These are phyloP conservation scores for Phytopythium ostracodes DNA, from an alignment of 352 stramenopile genomes.

Conservation along the genomic window DNA sequence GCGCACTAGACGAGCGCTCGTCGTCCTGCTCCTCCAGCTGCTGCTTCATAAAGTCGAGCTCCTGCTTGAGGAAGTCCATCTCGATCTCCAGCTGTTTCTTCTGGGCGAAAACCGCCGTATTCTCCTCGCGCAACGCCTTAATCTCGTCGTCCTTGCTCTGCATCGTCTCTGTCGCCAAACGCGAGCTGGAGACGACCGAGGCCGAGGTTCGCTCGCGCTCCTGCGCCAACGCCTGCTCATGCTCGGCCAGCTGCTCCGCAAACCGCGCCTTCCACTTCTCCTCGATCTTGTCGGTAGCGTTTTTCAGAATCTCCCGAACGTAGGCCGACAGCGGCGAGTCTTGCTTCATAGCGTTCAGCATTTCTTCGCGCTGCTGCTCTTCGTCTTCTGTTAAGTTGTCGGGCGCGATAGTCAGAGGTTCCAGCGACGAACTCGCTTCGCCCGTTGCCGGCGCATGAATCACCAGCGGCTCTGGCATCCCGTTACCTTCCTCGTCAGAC, in stretches of 20 bases:
- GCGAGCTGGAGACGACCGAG: constrained; percentile 61
- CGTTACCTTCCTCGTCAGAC: constrained; percentile 1
- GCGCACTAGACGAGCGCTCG: constrained; percentile 55
- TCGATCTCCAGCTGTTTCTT: constrained; percentile 77
- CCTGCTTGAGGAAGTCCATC: constrained; percentile 49
- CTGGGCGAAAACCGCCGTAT: constrained; percentile 44
- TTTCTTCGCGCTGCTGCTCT: constrained; percentile 31
- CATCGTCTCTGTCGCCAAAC: constrained; percentile 65
- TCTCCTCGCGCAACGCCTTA: constrained; percentile 69
- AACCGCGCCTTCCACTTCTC: constrained; percentile 80
- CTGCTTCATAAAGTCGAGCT: constrained; percentile 69
- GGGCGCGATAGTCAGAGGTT: not conserved
- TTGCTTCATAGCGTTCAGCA: constrained; percentile 35
- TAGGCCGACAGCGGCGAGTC: constrained; percentile 74
- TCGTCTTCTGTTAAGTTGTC: constrained; percentile 18
- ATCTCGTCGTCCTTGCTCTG: constrained; percentile 74
- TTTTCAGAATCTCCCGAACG: constrained; percentile 67
- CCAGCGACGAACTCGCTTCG: not conserved
- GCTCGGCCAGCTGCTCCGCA: constrained; percentile 57
- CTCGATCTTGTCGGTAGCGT: constrained; percentile 78
- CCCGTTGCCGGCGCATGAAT: constrained; percentile 5
- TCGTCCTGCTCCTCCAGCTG: constrained; percentile 76
- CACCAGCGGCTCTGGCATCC: not conserved
- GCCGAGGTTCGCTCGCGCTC: constrained; percentile 62
- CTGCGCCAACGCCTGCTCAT: constrained; percentile 58